Base-by-base conservation (phyloP, 2,329 filamentous ascomycete species). In the Fonsecaea nubica region DNA sequence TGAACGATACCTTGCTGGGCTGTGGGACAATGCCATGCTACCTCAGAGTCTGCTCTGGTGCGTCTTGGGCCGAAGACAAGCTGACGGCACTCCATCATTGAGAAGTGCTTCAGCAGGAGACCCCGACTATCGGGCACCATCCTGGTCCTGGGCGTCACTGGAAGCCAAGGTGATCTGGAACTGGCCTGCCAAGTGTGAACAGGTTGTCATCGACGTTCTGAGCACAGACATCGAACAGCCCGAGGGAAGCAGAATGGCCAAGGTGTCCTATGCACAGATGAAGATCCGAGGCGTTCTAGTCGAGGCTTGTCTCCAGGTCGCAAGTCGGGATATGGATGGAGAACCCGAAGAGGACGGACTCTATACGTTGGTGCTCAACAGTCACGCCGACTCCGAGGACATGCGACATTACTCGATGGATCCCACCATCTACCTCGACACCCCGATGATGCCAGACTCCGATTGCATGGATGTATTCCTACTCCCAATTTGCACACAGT, bases 121-220 rank as follows among this genome's bases (percentile, higher is more conserved):
- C 10, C 10, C 8, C n/a, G 32, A 40, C 30, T 60, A 60, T 38
- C 40, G 58, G n/a, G 58, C 58, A n/a, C 58, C 58, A 4, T 50
- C 40, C 32, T 60, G 58, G 58, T 60, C 58, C 4, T 60, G 58
- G 58, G 58, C 58, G 7, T 60, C 58, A 2, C n/a, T 60, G 18
- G 58, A 60, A n/a, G 58, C 58, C 42, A 50, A 52, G 21, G 32
- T 60, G 30, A 60, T 52, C 40, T 60, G 58, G 40, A 60, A 60
- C 35, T 60, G 58, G 58, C 58, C 58, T 30, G 58, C 32, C 25
- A 25, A 33, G 18, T 52, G 58, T 32, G 58, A 38, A 4, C 15
- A 52, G 42, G 33, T 60, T 9, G 30, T 60, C 40, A 52, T 60
- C 4, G 35, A 60, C 32, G 52, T 60, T 30, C 5, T 60, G 25